Percentiles rank a stretch among this genome's conserved stretches.
These are phyloP conservation scores for Candida maris DNA, from an alignment of 805 yeast genomes.

Conservation along the genomic window DNA sequence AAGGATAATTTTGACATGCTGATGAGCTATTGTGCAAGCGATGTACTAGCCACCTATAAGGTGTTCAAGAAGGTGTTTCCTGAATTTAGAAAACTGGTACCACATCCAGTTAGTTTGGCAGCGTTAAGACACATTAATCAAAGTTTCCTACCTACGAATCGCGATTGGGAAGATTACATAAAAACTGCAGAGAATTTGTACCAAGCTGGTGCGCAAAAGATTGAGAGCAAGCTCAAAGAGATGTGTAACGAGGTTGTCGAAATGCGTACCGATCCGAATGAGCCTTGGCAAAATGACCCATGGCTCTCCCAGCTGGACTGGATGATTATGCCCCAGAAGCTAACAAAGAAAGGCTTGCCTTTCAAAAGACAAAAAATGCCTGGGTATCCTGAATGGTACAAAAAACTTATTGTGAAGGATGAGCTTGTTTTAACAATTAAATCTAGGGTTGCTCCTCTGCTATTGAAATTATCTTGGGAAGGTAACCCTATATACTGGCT, in stretches of 20 bases:
- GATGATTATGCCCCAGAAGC: conserved; percentile 57
- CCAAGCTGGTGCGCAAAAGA: conserved; percentile 51
- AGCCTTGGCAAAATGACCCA: conserved; percentile 58
- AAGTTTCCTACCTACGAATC: conserved; percentile 73
- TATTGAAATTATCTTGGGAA: conserved; percentile 82
- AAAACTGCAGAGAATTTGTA: conserved; percentile 63
- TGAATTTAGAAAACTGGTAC: conserved; percentile 59
- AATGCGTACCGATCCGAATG: conserved; percentile 39
- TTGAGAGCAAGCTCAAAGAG: conserved; percentile 53
- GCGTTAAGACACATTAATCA: conserved; percentile 74
- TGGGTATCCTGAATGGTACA: conserved; percentile 94
- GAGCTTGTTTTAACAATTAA: conserved; percentile 59
- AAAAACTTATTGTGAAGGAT: conserved; percentile 44
- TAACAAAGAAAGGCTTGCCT: conserved; percentile 67
- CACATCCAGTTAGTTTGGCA: conserved; percentile 93
- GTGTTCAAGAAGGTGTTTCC: conserved; percentile 73
- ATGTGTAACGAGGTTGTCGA: conserved; percentile 59
- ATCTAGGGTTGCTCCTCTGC: conserved; percentile 70
- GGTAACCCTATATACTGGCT: conserved; percentile 80
- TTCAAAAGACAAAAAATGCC: conserved; percentile 74
- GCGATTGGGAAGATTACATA: conserved; percentile 71
- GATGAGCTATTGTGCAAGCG: conserved; percentile 80
- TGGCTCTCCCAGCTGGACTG: conserved; percentile 93
- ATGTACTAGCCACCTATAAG: conserved; percentile 70
- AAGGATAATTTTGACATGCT: conserved; percentile 54